phyloP scores from a whole-genome alignment of 2,329 filamentous ascomycete genomes.

The Penicillium sp. region DNA sequence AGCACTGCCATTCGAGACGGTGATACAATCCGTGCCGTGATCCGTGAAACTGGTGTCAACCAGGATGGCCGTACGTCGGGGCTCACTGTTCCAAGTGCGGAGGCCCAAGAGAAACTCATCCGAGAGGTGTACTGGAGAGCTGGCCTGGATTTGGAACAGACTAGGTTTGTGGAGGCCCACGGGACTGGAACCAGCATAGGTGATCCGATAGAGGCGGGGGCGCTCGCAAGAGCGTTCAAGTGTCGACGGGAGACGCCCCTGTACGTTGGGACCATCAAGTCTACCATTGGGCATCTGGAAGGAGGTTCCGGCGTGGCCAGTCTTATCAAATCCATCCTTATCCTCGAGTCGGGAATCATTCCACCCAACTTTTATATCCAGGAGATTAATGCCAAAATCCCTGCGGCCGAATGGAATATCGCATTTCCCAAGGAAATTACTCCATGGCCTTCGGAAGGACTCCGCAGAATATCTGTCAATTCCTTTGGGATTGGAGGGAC shows the following conservation, averaged over 20 bases:
- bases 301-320: constrained; percentile 29
- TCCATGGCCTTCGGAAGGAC: constrained; percentile 28
- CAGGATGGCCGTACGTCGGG: constrained; percentile 41
- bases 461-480: constrained; percentile 33
- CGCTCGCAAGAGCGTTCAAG: constrained; percentile 29
- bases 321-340: constrained; percentile 45
- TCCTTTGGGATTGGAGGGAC: constrained; percentile 40
- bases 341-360: constrained; percentile 48
- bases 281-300: constrained; percentile 31
- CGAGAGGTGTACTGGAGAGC: constrained; percentile 31
- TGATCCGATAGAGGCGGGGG: constrained; percentile 34
- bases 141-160: constrained; percentile 23
- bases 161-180: constrained; percentile 31
- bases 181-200: constrained; percentile 37
- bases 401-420: constrained; percentile 36
- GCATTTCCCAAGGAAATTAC: constrained; percentile 22
- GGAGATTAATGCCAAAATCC: constrained; percentile 39
- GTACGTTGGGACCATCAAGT: constrained; percentile 28
- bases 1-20: constrained; percentile 32
- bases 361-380: constrained; percentile 46
- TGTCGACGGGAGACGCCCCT: constrained; percentile 20
- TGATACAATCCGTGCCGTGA: constrained; percentile 36
- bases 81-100: constrained; percentile 45
- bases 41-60: constrained; percentile 31
- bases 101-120: constrained; percentile 37